phyloP scores from a whole-genome alignment of 2,329 filamentous ascomycete genomes.

The Lasiodiplodia theobromae region DNA sequence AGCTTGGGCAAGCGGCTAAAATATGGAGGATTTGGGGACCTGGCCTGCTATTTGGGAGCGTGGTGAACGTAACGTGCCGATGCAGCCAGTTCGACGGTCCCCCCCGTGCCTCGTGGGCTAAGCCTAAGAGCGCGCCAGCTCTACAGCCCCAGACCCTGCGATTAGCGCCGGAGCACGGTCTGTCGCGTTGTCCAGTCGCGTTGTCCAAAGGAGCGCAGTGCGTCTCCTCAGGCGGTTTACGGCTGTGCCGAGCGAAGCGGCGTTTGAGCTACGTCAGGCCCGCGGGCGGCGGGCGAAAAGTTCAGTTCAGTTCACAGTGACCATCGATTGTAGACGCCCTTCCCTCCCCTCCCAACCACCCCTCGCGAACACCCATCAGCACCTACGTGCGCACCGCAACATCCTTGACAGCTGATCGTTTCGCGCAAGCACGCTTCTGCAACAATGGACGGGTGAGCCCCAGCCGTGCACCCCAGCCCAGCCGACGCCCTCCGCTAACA shows the following conservation, averaged over 20 bases:
- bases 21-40: constrained; percentile 20
- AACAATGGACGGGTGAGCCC: constrained; percentile 37
- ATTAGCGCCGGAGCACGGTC: constrained; percentile 23
- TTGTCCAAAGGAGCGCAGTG: not conserved
- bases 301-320: not conserved
- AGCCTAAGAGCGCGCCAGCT: constrained; percentile 10
- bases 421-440: constrained; percentile 15
- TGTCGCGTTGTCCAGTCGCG: constrained; percentile 5
- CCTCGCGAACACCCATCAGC: not conserved
- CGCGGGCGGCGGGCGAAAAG: constrained; percentile 3
- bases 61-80: constrained; percentile 18
- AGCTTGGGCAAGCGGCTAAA: constrained; percentile 28
- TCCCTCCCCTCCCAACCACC: too few species aligned
- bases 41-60: constrained; percentile 19
- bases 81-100: not conserved
- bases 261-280: constrained; percentile 21
- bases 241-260: constrained; percentile 17
- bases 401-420: constrained; percentile 11
- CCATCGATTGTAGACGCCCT: not conserved
- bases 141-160: constrained; percentile 2
- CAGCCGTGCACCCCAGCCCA: not conserved
- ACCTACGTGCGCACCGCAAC: constrained; percentile 14
- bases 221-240: constrained; percentile 26
- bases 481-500: constrained; percentile 23
- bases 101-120: not conserved